These are phyloP conservation scores for Coffea humblotiana DNA, from an alignment of 305 asterid genomes.

Conservation along the genomic window DNA sequence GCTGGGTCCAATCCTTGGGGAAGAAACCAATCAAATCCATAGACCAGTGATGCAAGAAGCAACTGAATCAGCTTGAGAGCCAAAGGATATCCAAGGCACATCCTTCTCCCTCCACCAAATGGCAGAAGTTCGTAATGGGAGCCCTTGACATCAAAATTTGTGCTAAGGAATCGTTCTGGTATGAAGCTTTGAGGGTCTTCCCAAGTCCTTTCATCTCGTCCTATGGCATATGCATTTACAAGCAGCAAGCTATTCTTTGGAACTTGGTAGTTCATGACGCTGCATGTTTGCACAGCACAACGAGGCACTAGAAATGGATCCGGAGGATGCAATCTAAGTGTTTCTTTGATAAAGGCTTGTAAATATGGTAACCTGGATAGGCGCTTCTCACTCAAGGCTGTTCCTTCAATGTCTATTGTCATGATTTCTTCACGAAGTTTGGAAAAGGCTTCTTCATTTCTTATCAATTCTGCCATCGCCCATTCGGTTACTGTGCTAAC, in stretches of 20 bases:
- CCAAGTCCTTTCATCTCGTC: constrained; percentile 7
- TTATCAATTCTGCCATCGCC: constrained; percentile 9
- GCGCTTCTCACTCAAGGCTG: background rate
- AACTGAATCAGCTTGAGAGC: no score
- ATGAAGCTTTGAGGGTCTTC: constrained; percentile 8
- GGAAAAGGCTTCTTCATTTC: constrained; percentile 1
- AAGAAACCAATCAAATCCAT: no score
- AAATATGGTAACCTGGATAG: background rate
- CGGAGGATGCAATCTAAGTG: constrained; percentile 14
- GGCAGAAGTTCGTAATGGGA: constrained; percentile 11
- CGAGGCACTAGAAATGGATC: constrained; percentile 10
- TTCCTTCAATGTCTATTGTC: background rate
- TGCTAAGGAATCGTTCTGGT: constrained; percentile 5
- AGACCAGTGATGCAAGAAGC: no score
- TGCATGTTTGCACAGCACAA: constrained; percentile 11
- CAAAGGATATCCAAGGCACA: background rate
- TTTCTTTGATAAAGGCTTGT: constrained; percentile 16
- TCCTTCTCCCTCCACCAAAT: constrained; percentile 18
- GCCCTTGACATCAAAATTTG: constrained; percentile 4
- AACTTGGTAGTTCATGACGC: constrained; percentile 4
- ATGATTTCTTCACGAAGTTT: constrained; percentile 1
- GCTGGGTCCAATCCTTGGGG: no score
- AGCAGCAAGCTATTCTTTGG: constrained; percentile 3
- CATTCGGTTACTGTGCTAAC: constrained; percentile 7
- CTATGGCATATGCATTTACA: background rate